Evolutionary conservation across 768 basidiomycete species (phyloP), one percentile per base, ranked within the genome.

Genomic region (Auriscalpium orientale): DNA sequence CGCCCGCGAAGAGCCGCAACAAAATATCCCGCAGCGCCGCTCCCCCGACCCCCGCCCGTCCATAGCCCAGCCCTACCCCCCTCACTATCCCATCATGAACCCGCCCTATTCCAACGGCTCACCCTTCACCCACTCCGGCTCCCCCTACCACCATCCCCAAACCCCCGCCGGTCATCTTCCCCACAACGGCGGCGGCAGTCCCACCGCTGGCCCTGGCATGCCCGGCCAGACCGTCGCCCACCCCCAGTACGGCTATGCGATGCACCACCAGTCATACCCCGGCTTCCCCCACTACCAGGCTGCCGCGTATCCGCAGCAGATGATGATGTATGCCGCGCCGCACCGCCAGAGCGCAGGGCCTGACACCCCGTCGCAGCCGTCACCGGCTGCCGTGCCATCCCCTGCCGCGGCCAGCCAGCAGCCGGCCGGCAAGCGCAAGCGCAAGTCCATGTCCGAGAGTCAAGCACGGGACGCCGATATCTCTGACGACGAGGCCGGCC

Each of bases 301-400:
- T 56, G 75, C 76, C 65, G 59, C 70, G 8, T 72, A 75, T 37
- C 60, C 67, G 3, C 61, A 64, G 53, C 83, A 83, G 57, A 82
- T 87, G 79, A 78, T 87, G 75, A 82, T 88, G 78, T 89, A 87
- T 62, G 76, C 78, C 8, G 62, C 71, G 35, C 71, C 76, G 12
- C 73, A 70, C 70, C 59, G 74, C 72, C 44, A 75, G 69, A 64
- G 61, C 64, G 40, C 58, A 56, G 69, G 58, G 46, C 72, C 73
- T 16, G 71, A 66, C 44, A 60, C 71, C 20, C 64, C 67, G 15
- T 69, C 71, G 50, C 66, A 57, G 48, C 65, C 72, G 10, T 64
- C 70, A 47, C 70, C 72, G 7, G 60, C 62, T 35, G 58, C 75
- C n/a, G 66, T 68, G 11, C 63, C 71, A 7, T 54, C 66, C 1